Conservation (phyloP, 2,329 filamentous ascomycete genomes). For the Pseudogymnoascus sp. region DNA sequence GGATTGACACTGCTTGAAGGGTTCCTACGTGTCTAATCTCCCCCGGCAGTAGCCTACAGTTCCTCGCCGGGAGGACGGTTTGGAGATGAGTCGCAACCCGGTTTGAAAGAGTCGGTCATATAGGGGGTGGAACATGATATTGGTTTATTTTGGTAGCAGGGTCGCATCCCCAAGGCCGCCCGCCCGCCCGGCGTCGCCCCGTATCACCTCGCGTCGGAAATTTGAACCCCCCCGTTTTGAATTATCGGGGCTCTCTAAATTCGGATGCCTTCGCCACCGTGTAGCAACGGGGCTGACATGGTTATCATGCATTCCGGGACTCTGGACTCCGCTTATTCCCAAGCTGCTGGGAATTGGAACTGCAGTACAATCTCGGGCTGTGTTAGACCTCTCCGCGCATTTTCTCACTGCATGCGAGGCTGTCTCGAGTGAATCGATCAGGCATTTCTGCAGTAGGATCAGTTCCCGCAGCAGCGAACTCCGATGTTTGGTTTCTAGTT, state of each 20-base stretch:
- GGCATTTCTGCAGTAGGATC: background rate
- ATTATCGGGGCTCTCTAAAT: background rate
- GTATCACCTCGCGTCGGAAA: background rate
- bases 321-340: background rate
- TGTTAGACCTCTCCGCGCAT: background rate
- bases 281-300: background rate
- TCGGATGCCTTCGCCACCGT: background rate
- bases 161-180: background rate
- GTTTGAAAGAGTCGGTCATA: background rate
- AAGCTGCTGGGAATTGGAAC: constrained; percentile 1
- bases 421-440: background rate
- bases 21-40: background rate
- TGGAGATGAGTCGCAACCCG: background rate
- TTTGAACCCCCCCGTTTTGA: background rate
- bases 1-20: background rate
- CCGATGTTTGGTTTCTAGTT: background rate
- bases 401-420: background rate
- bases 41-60: background rate
- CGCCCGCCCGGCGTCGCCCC: background rate
- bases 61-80: background rate
- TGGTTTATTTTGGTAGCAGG: background rate
- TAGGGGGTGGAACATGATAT: background rate
- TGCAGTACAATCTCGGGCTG: background rate
- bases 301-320: background rate
- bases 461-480: background rate